Evolutionary conservation across 768 basidiomycete species (phyloP).

Genomic region (Nidularia sp.): DNA sequence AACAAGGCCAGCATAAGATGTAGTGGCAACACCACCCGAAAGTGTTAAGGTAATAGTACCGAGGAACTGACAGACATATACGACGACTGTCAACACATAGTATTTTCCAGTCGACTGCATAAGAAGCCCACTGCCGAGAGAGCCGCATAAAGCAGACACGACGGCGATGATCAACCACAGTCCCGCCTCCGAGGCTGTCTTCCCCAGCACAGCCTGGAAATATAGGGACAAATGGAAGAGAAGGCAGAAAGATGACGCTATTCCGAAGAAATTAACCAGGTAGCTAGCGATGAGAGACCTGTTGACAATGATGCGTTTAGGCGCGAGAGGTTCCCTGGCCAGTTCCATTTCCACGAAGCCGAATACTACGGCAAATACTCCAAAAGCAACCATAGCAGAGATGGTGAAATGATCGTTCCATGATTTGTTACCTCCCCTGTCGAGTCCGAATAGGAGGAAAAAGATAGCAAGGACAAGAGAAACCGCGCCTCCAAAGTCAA

Average conservation of each 20-base stretch:
- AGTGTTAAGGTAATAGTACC: constrained; percentile 34
- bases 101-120: constrained; percentile 60
- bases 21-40: constrained; percentile 31
- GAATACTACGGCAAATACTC: constrained; percentile 32
- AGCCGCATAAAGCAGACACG: constrained; percentile 42
- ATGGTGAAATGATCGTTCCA: constrained; percentile 39
- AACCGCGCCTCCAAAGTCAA: constrained; percentile 61
- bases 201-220: constrained; percentile 51
- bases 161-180: constrained; percentile 48
- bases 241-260: constrained; percentile 37
- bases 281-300: constrained; percentile 48
- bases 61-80: constrained; percentile 30
- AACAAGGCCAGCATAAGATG: constrained; percentile 32
- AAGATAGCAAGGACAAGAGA: constrained; percentile 53
- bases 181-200: constrained; percentile 44
- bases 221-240: constrained; percentile 55
- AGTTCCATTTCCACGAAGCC: constrained; percentile 40
- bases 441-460: constrained; percentile 53
- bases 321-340: constrained; percentile 60
- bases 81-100: constrained; percentile 43
- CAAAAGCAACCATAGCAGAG: constrained; percentile 26
- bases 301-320: constrained; percentile 47
- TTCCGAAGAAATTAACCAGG: constrained; percentile 54
- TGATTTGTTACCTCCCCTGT: constrained; percentile 46
- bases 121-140: constrained; percentile 44